Evolutionary conservation across 1,284 basidiomycete species (phyloP), one percentile per base, ranked within the genome.

Genomic region (Tausonia pullulans): DNA sequence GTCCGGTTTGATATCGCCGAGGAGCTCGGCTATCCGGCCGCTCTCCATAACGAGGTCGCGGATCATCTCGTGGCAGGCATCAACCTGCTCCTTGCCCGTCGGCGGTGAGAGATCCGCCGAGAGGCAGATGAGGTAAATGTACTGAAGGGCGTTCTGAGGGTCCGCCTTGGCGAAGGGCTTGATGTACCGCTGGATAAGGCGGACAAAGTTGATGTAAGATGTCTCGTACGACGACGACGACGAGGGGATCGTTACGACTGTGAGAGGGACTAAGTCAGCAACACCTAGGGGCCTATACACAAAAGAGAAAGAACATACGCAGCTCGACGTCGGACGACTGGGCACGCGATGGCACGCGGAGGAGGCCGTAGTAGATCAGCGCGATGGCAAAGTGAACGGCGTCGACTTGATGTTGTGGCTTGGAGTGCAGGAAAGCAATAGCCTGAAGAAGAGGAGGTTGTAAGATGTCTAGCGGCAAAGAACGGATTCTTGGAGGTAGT

Each of bases 381-480:
- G 88, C 90, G 69, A 96, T 86, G 0, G 91, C 93, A 61, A 98
- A 83, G 76, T 98, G 96, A 5, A 98, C 88, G 0, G 92, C 94
- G 73, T 98, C 95, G 10, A 93, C 84, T 71, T 96, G 90, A 48
- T 89, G 88, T 67, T 92, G 87, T 58, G 84, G 82, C 70, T 90
- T 86, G 58, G 92, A 87, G 83, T 93, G 91, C 6, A 99, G 78
- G 61, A 92, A 88, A 10, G 88, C 89, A 7, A 97, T 84, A 55
- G 94, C 90, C 87, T 90, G 69, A 4, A n/a, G 46, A 49, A 6
- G 40, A 58, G 3, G 11, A 56, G 11, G 16, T 54, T 57, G 46
- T 54, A 27, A 63, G 14, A 54, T 63, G 53, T 67, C 45, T 51
- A 50, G 57, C 66, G 63, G 61, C 11, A 8, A 46, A 41, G 39